A percentile compares a stretch with the other conserved stretches of the same genome.
Conservation (phyloP, 768 basidiomycete species). For the Phlegmacium glaucopus region DNA sequence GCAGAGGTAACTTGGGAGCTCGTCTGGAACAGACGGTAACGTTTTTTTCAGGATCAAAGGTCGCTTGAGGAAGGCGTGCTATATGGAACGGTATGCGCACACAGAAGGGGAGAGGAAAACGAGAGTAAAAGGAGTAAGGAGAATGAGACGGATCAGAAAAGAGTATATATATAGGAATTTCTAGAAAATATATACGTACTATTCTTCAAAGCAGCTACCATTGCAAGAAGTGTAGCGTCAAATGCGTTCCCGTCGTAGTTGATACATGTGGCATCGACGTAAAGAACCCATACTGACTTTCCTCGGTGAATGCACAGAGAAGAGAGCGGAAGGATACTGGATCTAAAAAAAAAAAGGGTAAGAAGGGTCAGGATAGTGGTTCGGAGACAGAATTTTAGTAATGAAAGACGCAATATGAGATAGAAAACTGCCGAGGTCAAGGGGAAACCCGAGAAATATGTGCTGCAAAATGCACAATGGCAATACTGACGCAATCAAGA, state of each 20-base stretch:
- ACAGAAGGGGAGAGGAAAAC: no score
- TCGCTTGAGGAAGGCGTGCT: conserved; percentile 74
- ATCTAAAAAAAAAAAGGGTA: conserved; percentile 35
- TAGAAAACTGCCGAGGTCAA: no score
- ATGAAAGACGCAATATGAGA: no score
- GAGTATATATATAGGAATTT: neutral
- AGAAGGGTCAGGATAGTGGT: neutral
- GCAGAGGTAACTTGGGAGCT: conserved; percentile 38
- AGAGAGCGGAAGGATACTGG: conserved; percentile 57
- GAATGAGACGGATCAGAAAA: neutral
- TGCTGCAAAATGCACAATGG: no score
- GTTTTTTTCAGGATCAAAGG: conserved; percentile 63
- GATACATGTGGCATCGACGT: conserved; percentile 91
- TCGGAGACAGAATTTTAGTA: no score
- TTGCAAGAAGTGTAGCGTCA: conserved; percentile 85
- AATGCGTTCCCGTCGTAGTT: conserved; percentile 97
- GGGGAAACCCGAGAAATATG: no score
- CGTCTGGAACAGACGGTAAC: conserved; percentile 61
- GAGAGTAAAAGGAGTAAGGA: neutral
- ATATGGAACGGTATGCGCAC: neutral
- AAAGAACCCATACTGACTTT: conserved; percentile 90
- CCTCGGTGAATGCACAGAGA: conserved; percentile 78
- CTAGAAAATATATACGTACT: conserved; percentile 45
- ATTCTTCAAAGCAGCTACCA: conserved; percentile 82
- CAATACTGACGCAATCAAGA: conserved; percentile 61